Conservation (phyloP, 2,329 filamentous ascomycete genomes). For the Fusarium pseudonygamai region DNA sequence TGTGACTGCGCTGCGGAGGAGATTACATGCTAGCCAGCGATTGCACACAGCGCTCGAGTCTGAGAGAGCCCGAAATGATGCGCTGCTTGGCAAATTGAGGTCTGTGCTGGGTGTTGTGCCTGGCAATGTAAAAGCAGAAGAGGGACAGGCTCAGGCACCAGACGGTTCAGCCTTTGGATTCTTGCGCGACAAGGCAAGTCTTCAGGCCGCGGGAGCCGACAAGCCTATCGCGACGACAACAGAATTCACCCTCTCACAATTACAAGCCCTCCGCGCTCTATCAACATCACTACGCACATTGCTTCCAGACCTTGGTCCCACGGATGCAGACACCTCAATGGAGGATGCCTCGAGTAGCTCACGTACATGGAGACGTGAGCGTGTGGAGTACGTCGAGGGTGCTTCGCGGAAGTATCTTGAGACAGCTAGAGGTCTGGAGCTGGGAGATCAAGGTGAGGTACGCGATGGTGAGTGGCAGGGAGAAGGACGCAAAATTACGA, state of each 20-base stretch:
- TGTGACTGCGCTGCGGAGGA: slow-evolving; percentile 76
- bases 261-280: slow-evolving; percentile 79
- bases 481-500: slow-evolving; percentile 58
- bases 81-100: slow-evolving; percentile 72
- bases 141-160: slow-evolving; percentile 17
- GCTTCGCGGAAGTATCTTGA: slow-evolving; percentile 82
- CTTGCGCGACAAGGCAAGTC: slow-evolving; percentile 62
- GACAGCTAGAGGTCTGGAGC: slow-evolving; percentile 71
- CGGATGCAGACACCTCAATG: slow-evolving; percentile 46
- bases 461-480: slow-evolving; percentile 73
- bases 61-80: slow-evolving; percentile 77
- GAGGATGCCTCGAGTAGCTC: slow-evolving; percentile 48
- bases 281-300: slow-evolving; percentile 69
- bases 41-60: slow-evolving; percentile 75
- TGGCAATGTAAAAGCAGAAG: slow-evolving; percentile 41
- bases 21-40: slow-evolving; percentile 80
- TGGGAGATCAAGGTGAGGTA: slow-evolving; percentile 69
- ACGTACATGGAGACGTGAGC: slow-evolving; percentile 72
- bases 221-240: slow-evolving; percentile 75
- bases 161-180: slow-evolving; percentile 61
- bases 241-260: slow-evolving; percentile 82
- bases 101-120: slow-evolving; percentile 49
- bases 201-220: slow-evolving; percentile 60
- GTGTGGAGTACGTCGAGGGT: slow-evolving; percentile 84
- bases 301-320: slow-evolving; percentile 65